A percentile compares a stretch with the other conserved stretches of the same genome.
Evolutionary conservation across 768 basidiomycete genomes (phyloP).

Genomic region (Cantharellus cinnabarinus): DNA sequence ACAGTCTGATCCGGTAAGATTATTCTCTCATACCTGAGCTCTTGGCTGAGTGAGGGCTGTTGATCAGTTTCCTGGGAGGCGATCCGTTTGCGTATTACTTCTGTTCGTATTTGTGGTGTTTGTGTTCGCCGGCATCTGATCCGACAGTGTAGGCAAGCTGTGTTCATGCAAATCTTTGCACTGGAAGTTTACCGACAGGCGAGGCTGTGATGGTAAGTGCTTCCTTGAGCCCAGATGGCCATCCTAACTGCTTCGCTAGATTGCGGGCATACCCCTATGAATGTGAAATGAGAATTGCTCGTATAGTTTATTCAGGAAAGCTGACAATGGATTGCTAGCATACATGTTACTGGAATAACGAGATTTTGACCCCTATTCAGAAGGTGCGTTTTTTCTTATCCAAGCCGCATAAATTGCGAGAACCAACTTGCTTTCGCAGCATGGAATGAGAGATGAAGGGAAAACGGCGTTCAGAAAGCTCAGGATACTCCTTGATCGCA

Average conservation of each 20-base stretch:
- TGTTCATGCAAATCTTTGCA: constrained; percentile 92
- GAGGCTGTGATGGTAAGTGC: constrained; percentile 54
- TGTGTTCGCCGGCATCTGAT: neutral
- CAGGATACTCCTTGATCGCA: constrained; percentile 66
- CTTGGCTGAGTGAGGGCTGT: constrained; percentile 17
- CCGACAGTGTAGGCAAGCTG: constrained; percentile 38
- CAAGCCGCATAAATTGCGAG: neutral
- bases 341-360: constrained; percentile 95
- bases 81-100: constrained; percentile 69
- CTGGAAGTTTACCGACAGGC: constrained; percentile 78
- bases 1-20: constrained; percentile 54
- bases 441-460: constrained; percentile 67
- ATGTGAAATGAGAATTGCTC: constrained; percentile 31
- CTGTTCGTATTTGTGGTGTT: constrained; percentile 28
- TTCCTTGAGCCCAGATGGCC: neutral
- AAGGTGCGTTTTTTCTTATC: constrained; percentile 19
- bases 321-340: constrained; percentile 12
- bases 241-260: constrained; percentile 23
- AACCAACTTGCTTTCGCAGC: constrained; percentile 11
- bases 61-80: constrained; percentile 5
- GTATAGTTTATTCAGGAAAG: neutral
- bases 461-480: constrained; percentile 78
- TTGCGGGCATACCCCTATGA: constrained; percentile 68
- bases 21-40: constrained; percentile 66
- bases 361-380: constrained; percentile 92